Conservation (phyloP, 768 basidiomycete species). For the Tulasnella sp. region DNA sequence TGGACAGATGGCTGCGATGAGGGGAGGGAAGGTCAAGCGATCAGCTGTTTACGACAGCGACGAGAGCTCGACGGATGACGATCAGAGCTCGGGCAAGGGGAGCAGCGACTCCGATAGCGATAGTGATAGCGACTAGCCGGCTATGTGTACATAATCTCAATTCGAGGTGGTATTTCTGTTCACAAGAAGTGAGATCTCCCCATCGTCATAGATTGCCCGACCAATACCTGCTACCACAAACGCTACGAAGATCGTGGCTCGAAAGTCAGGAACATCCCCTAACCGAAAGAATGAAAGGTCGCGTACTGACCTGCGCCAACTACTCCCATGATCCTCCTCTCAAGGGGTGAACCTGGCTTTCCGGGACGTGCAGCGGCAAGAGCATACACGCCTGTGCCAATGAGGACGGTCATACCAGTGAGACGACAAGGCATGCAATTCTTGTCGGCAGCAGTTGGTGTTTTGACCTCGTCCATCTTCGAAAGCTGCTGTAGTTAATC, state of each 20-base stretch:
- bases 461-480: not conserved
- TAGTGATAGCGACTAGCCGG: constrained; percentile 23
- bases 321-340: constrained; percentile 12
- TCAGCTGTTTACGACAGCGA: constrained; percentile 36
- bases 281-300: too few species aligned
- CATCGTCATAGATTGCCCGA: not conserved
- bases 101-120: constrained; percentile 35
- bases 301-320: constrained; percentile 6
- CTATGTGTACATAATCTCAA: too few species aligned
- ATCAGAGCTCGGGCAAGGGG: constrained; percentile 31
- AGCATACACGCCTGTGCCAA: constrained; percentile 2
- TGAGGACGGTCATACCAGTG: not conserved
- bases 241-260: too few species aligned
- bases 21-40: constrained; percentile 77
- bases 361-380: constrained; percentile 2
- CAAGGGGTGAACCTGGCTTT: constrained; percentile 6
- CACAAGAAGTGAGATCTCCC: not conserved
- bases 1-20: constrained; percentile 96
- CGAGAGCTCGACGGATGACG: constrained; percentile 42
- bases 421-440: constrained; percentile 9
- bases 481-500: too few species aligned
- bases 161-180: too few species aligned
- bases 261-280: too few species aligned
- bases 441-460: not conserved
- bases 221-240: constrained; percentile 10